phyloP scores from a whole-genome alignment of 1,284 basidiomycete genomes.

The Apiotrichum siamense region DNA sequence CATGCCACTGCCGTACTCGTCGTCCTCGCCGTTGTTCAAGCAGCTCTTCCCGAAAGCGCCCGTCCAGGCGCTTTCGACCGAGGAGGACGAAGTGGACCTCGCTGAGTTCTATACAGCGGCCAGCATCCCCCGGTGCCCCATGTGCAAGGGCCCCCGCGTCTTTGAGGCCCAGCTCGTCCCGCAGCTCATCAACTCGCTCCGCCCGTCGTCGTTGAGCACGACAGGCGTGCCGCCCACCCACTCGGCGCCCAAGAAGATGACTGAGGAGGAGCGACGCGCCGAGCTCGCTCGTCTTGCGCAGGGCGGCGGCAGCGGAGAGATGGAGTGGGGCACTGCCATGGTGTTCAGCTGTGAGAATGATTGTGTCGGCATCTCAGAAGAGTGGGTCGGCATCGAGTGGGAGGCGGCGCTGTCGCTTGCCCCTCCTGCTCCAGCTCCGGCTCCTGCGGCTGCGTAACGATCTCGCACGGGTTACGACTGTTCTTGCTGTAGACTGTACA shows the following conservation, averaged over 20 bases:
- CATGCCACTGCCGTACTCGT: slow-evolving; percentile 44
- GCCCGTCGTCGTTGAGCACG: slow-evolving; percentile 27
- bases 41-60: slow-evolving; percentile 40
- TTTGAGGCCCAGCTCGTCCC: slow-evolving; percentile 49
- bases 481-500: background rate
- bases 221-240: background rate
- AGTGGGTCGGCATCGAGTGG: slow-evolving; percentile 48
- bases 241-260: slow-evolving; percentile 9
- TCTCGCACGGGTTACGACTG: too few species aligned
- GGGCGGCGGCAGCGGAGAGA: slow-evolving; percentile 28
- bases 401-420: slow-evolving; percentile 21
- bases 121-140: slow-evolving; percentile 33
- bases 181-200: slow-evolving; percentile 40
- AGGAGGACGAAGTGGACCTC: slow-evolving; percentile 37
- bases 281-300: slow-evolving; percentile 34
- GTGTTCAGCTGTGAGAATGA: slow-evolving; percentile 46
- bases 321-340: slow-evolving; percentile 48
- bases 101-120: slow-evolving; percentile 28
- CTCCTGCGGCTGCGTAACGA: too few species aligned
- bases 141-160: slow-evolving; percentile 35
- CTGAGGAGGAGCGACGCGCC: slow-evolving; percentile 38
- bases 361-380: slow-evolving; percentile 45
- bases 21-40: slow-evolving; percentile 37
- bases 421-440: too few species aligned
- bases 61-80: slow-evolving; percentile 17